phyloP scores from a whole-genome alignment of 1,284 basidiomycete species.

The Inonotus hispidus region DNA sequence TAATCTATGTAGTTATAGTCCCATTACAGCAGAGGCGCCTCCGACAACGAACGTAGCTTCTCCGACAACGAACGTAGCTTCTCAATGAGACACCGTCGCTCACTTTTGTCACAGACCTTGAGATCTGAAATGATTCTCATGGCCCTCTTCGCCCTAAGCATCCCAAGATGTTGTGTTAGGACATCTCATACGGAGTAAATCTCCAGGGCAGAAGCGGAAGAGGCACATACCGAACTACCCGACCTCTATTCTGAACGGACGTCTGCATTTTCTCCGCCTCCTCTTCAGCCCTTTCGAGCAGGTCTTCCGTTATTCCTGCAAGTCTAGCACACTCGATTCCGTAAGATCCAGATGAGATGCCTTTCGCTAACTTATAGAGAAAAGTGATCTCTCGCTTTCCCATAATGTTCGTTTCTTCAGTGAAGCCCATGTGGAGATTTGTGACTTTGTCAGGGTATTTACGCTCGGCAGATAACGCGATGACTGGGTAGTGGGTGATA shows the following conservation, averaged over 20 bases:
- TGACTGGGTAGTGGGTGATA: constrained; percentile 87
- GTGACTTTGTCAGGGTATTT: constrained; percentile 54
- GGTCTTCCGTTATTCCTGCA: constrained; percentile 68
- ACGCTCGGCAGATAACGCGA: constrained; percentile 53
- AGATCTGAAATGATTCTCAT: not conserved
- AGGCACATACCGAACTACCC: constrained; percentile 4
- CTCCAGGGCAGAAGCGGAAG: not conserved
- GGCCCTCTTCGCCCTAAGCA: not conserved
- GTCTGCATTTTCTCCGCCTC: constrained; percentile 54
- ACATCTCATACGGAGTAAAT: not conserved
- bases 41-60: not conserved
- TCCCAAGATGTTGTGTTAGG: not conserved
- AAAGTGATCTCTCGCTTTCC: constrained; percentile 80
- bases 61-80: not conserved
- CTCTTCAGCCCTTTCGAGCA: constrained; percentile 56
- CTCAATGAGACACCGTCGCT: not conserved
- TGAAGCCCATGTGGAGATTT: constrained; percentile 86
- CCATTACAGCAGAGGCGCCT: not conserved
- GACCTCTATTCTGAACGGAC: constrained; percentile 33
- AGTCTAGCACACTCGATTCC: constrained; percentile 87
- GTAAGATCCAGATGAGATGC: constrained; percentile 78
- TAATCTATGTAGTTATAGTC: not conserved
- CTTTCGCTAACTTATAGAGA: constrained; percentile 68
- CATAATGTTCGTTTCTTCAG: constrained; percentile 57
- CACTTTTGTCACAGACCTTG: not conserved